A percentile compares a stretch with the other conserved stretches of the same genome.
These are phyloP conservation scores for Colletotrichum spaethianum DNA, from an alignment of 2,329 filamentous ascomycete species.

Conservation along the genomic window DNA sequence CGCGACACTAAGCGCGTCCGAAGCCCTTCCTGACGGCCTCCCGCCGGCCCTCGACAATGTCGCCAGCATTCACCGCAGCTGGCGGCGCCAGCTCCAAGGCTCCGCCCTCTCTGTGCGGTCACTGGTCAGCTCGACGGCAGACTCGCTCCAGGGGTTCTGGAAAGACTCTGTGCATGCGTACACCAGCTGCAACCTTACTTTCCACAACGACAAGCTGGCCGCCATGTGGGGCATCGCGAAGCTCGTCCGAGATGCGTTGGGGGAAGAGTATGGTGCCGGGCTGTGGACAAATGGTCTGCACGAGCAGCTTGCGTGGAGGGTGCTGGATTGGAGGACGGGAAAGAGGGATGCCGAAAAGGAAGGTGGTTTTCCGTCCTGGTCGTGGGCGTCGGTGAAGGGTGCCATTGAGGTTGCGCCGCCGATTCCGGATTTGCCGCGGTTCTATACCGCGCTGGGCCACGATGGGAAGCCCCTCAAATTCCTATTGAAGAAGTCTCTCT, in stretches of 20 bases:
- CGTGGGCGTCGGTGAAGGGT: slow-evolving; percentile 8
- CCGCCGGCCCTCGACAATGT: slow-evolving; percentile 25
- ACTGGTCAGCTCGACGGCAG: not conserved
- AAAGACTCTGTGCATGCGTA: slow-evolving; percentile 40
- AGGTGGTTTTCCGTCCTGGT: slow-evolving; percentile 11
- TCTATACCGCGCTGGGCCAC: not conserved
- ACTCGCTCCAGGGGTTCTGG: slow-evolving; percentile 42
- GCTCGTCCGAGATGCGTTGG: slow-evolving; percentile 15
- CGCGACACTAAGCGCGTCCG: slow-evolving; percentile 42
- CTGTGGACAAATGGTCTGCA: slow-evolving; percentile 41
- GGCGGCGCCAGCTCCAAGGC: slow-evolving; percentile 21
- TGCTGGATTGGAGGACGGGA: not conserved
- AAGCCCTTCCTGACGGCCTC: slow-evolving; percentile 41
- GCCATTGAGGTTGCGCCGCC: slow-evolving; percentile 1
- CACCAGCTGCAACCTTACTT: slow-evolving; percentile 42
- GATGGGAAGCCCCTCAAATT: not conserved
- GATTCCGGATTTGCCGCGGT: not conserved
- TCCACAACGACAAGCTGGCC: slow-evolving; percentile 32
- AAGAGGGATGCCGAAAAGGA: not conserved
- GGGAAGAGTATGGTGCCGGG: slow-evolving; percentile 33
- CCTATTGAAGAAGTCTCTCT: slow-evolving; percentile 1
- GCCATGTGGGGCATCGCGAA: slow-evolving; percentile 44
- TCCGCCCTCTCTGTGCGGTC: not conserved
- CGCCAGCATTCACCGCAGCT: slow-evolving; percentile 8
- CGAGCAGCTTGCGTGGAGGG: slow-evolving; percentile 44